Base-by-base conservation (phyloP, 1,284 basidiomycete genomes). In the Fomes fomentarius region DNA sequence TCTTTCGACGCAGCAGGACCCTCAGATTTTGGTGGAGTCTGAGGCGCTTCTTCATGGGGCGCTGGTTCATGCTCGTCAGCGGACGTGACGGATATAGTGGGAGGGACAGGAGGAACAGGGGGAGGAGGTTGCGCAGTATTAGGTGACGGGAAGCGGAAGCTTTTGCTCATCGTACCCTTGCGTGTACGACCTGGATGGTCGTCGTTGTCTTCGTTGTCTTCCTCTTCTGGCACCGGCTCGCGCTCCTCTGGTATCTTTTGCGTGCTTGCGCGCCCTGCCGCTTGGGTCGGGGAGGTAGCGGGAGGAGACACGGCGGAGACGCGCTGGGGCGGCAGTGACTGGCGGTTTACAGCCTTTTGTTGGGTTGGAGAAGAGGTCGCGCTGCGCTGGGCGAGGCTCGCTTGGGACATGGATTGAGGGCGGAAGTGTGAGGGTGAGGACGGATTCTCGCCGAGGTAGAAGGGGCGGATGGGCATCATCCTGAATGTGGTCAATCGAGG, bases 381-480 rank as follows among this genome's bases (percentile, higher is more conserved):
- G 21, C 78, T 63, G 30, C 75, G 74, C 30, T 79, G 72, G 7
- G 81, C 78, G 71, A 52, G 81, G 74, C 69, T 87, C 3, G 82
- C 80, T 68, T 89, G 85, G 0, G 89, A 91, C 84, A 91, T 87
- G n/a, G 90, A 90, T 60, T 88, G 85, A 25, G 79, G 84, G 31
- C 82, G 83, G 60, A 68, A 76, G 67, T 77, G 78, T 7, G 77
- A 69, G 2, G 83, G 76, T 19, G 74, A 73, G 22, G 73, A 74
- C 0, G 81, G 80, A 15, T 74, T 84, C 34, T 86, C 79, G 10
- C 92, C 92, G 17, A 96, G 83, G 63, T 93, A 89, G 70, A 86
- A 94, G 17, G 82, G 79, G 1, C 91, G 85, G 46, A 95, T 94
- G 6, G 93, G 89, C 6, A 94, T 82, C 83, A 94, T 93, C 68